Base-by-base conservation (phyloP, 306 rosid genomes). In the Trifolium fragiferum region DNA sequence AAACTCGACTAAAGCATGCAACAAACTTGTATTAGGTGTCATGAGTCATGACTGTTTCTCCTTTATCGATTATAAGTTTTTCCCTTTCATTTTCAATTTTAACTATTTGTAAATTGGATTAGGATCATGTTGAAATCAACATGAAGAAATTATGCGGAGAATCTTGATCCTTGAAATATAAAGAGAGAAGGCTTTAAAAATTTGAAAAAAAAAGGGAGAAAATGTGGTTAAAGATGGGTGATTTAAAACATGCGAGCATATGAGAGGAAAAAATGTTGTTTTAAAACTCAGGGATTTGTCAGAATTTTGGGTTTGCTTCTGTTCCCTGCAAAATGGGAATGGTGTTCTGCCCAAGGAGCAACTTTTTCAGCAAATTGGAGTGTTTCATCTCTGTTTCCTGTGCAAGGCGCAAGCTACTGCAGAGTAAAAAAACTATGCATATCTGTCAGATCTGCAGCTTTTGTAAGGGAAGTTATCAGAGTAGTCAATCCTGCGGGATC, bases 1-100 rank as follows among this genome's bases (percentile, higher is more conserved):
- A 10, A 54, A 25, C 25, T 58, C 23, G 38, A 58, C 18, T 5
- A 13, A 58, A 2, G 37, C 38, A 58, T 58, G 23, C 38, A 25
- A 13, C 64, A 58, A 58, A 11, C 19, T 23, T 25, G 37, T 58
- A 25, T 58, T 25, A 58, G 64, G 64, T 25, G 64, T 27, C 18
- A 58, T 58, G 10, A 25, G 64, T 27, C 18, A 58, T 58, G 10
- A 25, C 16, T 13, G 33, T 57, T 58, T 58, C 64, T 25, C 38
- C 35, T 4, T 25, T 58, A 25, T 58, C 38, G 14, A 58, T 15
- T 25, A 16, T 25, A 25, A 3, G 3, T 58, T 58, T 58, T 58
- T 58, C 3, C 64, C 64, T 25, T 58, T 25, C 19, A 25, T 58
- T 58, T 58, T 58, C 64, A 58, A 58, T 58, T 25, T 58, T 12